Conservation (phyloP, 78 protist species). For the Polysphondylium violaceum region DNA sequence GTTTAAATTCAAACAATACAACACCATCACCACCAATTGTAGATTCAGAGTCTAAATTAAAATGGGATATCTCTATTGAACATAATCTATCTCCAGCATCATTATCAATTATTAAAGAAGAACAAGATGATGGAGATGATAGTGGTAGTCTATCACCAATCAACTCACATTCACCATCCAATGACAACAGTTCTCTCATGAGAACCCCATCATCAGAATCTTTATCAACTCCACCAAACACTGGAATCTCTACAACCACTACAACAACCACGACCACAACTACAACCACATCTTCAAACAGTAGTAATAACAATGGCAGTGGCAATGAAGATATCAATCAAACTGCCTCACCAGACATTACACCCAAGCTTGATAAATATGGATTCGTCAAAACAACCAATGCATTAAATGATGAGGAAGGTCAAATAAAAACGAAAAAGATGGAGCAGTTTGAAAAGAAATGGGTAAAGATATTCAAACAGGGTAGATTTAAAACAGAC, state of each 20-base stretch:
- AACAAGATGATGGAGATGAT: neutral
- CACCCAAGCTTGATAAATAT: slow-evolving; percentile 71
- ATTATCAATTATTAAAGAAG: neutral
- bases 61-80: slow-evolving; percentile 1
- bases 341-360: slow-evolving; percentile 31
- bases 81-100: neutral
- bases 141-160: neutral
- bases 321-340: neutral
- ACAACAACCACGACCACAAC: neutral
- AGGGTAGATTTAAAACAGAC: neutral
- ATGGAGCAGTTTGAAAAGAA: slow-evolving; percentile 41
- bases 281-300: neutral
- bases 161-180: slow-evolving; percentile 25
- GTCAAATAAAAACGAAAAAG: slow-evolving; percentile 44
- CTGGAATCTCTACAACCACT: slow-evolving; percentile 5
- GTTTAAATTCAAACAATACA: neutral
- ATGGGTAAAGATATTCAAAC: slow-evolving; percentile 43
- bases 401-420: slow-evolving; percentile 19
- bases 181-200: neutral
- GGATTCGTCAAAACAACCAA: slow-evolving; percentile 63
- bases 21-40: neutral
- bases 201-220: slow-evolving; percentile 34
- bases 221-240: too few species aligned
- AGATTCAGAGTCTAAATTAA: neutral
- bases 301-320: neutral